Evolutionary conservation across 108 stramenopile species (phyloP).

Genomic region (Nitzschia putrida): DNA sequence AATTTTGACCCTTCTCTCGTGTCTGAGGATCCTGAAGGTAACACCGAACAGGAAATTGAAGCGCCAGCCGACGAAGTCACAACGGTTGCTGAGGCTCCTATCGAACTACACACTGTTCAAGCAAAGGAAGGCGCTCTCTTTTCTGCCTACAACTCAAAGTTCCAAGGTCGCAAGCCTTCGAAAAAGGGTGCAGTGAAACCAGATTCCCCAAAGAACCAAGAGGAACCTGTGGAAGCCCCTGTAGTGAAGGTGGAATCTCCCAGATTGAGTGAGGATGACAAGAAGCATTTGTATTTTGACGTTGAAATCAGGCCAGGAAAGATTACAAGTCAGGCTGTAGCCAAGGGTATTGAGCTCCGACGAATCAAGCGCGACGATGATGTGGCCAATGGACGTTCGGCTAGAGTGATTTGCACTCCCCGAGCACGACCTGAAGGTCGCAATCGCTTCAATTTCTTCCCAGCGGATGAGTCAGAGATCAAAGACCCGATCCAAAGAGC

Average conservation of each 20-base stretch:
- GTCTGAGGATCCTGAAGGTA: background rate
- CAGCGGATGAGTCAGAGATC: constrained; percentile 46
- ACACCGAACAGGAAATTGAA: background rate
- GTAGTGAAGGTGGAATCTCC: background rate
- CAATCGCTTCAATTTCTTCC: constrained; percentile 38
- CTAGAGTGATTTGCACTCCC: constrained; percentile 13
- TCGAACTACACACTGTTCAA: constrained; percentile 8
- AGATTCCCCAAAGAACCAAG: constrained; percentile 6
- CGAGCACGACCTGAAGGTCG: constrained; percentile 10
- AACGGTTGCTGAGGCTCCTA: background rate
- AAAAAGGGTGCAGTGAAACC: constrained; percentile 17
- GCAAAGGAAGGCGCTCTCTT: constrained; percentile 15
- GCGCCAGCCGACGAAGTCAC: background rate
- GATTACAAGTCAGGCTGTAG: constrained; percentile 23
- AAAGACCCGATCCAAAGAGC: constrained; percentile 84
- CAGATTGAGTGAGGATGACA: background rate
- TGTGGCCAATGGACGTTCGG: constrained; percentile 6
- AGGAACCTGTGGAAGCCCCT: background rate
- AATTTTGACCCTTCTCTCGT: constrained; percentile 13
- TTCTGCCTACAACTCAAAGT: constrained; percentile 29
- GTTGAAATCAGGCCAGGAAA: constrained; percentile 14
- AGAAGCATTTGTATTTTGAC: background rate
- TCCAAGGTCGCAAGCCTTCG: constrained; percentile 35
- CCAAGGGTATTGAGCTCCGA: constrained; percentile 22
- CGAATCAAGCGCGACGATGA: constrained; percentile 3